Base-by-base conservation (phyloP, 352 stramenopile genomes). In the Phytophthora cryptogea region DNA sequence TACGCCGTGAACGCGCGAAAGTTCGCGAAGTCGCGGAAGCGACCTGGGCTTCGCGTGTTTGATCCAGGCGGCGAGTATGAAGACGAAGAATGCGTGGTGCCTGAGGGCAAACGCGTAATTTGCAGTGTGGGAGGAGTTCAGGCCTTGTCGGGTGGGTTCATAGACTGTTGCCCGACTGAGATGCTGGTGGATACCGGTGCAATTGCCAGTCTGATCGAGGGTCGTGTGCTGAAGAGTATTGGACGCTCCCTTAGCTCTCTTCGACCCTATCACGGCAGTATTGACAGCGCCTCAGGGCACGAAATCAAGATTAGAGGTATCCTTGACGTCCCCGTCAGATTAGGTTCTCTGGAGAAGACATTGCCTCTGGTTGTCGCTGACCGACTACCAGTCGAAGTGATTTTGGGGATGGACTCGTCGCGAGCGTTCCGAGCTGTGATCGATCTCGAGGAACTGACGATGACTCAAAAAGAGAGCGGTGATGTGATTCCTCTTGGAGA, bases 151-250 rank as follows among this genome's bases (percentile, higher is more conserved):
- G 27, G 13, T 35, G 43, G 43, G 5, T 50, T 20, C 26, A 50
- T 50, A 4, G 43, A 28, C 23, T 36, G 43, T 26, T 50, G 43
- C 14, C 43, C 43, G 43, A 31, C 43, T 4, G 27, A 50, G 26
- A 50, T 50, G 43, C 43, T 50, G 4, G 43, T 16, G 5, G 43
- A 50, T n/a, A 35, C 41, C 0, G 41, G 9, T 23, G 41, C 41
- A 3, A 35, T 48, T 0, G 26, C 41, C 2, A 48, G 41, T 17
- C 14, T 48, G 11, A 11, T 48, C 2, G 20, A 36, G 9, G 20
- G 9, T 6, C 7, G 11, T 0, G 20, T 48, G 5, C 5, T 48
- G 41, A 6, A 9, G 20, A 0, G 41, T 2, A 1, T 48, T 3
- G 20, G 41, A n/a, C 20, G 20, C 20, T 23, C 20, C 2, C 2